phyloP scores from a whole-genome alignment of 2,329 filamentous ascomycete genomes.

The Amauroascus verrucosus region DNA sequence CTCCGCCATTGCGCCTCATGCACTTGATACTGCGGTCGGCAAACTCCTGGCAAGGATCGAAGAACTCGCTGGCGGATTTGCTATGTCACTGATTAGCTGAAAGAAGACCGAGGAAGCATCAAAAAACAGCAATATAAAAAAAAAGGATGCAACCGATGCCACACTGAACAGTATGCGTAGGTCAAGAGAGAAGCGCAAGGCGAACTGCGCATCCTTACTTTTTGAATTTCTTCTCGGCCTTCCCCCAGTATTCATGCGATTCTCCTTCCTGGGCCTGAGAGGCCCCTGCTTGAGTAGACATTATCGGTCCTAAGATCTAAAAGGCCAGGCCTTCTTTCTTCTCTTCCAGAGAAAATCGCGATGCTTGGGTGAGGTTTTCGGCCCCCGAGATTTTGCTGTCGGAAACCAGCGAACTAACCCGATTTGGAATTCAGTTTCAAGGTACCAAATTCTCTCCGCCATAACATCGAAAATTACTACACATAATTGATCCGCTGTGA shows the following conservation, averaged over 20 bases:
- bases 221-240: slow-evolving; percentile 52
- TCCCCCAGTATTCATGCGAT: slow-evolving; percentile 48
- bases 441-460: too few species aligned
- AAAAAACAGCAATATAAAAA: background rate
- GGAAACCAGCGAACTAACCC: too few species aligned
- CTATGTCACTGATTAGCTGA: slow-evolving; percentile 37
- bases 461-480: too few species aligned
- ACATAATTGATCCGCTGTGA: too few species aligned
- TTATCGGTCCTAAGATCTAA: background rate
- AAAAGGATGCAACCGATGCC: background rate
- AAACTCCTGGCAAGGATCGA: slow-evolving; percentile 91
- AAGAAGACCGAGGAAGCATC: background rate
- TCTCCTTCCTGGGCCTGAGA: slow-evolving; percentile 19
- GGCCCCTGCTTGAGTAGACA: slow-evolving; percentile 5
- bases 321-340: background rate
- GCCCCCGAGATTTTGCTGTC: background rate
- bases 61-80: slow-evolving; percentile 80
- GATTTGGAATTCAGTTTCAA: too few species aligned
- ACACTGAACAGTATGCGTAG: too few species aligned
- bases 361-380: background rate
- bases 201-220: slow-evolving; percentile 38
- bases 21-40: slow-evolving; percentile 78
- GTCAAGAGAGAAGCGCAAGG: too few species aligned
- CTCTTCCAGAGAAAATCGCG: background rate
- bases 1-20: slow-evolving; percentile 75